A percentile compares a stretch with the other conserved stretches of the same genome.
Evolutionary conservation across 139 green algal genomes (phyloP).

Genomic region (Raphidocelis subcapitata): DNA sequence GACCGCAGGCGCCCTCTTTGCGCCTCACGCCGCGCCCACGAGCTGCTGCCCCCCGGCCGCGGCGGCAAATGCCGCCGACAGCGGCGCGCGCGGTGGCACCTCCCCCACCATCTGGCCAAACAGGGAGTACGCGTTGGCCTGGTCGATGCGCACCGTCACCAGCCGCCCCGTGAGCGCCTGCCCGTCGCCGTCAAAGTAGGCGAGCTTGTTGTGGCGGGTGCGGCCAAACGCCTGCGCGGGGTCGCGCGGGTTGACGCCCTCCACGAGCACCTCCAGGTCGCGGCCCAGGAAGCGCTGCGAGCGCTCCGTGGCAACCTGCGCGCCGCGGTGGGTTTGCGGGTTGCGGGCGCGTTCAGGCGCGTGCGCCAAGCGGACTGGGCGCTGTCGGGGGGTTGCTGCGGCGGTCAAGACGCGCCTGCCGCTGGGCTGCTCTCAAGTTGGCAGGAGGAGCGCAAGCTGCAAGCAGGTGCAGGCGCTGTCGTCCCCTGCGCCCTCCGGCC

Average conservation of each 20-base stretch:
- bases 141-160: constrained; percentile 66
- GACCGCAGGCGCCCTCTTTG: no score
- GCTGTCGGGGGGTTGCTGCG: no score
- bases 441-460: no score
- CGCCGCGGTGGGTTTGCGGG: no score
- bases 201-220: constrained; percentile 90
- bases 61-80: background rate
- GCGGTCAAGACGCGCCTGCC: no score
- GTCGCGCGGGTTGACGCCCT: constrained; percentile 80
- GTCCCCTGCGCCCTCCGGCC: no score
- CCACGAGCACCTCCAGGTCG: constrained; percentile 84
- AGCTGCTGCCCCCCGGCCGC: no score
- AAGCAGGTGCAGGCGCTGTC: no score
- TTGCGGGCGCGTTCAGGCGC: no score
- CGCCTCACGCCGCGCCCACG: no score
- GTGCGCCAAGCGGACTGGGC: no score
- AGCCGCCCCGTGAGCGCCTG: constrained; percentile 64
- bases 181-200: constrained; percentile 85
- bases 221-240: constrained; percentile 76
- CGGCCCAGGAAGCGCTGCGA: constrained; percentile 81
- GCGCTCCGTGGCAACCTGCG: constrained; percentile 62
- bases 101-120: constrained; percentile 56
- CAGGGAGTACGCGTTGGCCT: constrained; percentile 76
- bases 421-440: no score
- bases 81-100: constrained; percentile 8